Evolutionary conservation across 169 alveolate genomes (phyloP).

Genomic region (Eimeria brunetti): DNA sequence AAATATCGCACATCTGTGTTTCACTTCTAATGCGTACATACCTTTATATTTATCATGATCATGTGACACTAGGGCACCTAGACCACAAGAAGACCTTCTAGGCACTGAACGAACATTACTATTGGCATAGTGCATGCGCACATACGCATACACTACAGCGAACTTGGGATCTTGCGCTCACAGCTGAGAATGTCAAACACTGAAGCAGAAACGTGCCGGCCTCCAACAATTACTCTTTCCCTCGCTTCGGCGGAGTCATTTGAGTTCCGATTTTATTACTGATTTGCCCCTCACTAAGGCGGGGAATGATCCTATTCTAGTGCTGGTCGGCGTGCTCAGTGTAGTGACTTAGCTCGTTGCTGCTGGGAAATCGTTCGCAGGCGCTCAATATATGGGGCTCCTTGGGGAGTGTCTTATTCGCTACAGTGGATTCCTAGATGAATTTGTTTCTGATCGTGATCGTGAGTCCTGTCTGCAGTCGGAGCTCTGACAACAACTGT

Average conservation of each 20-base stretch:
- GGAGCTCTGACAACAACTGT: not conserved
- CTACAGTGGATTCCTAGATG: not conserved
- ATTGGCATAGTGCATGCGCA: not conserved
- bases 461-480: not conserved
- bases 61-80: not conserved
- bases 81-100: not conserved
- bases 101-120: not conserved
- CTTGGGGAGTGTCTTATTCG: not conserved
- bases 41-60: not conserved
- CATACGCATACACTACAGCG: not conserved
- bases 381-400: not conserved
- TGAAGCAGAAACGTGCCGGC: not conserved
- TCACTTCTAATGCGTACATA: not conserved
- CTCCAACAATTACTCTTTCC: not conserved
- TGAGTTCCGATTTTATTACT: not conserved
- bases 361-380: not conserved
- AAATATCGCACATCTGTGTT: not conserved
- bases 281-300: not conserved
- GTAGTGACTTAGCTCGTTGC: not conserved
- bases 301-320: not conserved
- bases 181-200: not conserved
- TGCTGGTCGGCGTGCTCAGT: not conserved
- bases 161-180: not conserved
- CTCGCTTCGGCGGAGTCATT: not conserved
- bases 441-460: not conserved